Base-by-base conservation (phyloP, 495 filamentous ascomycete species). In the Geoglossum glabrum region DNA sequence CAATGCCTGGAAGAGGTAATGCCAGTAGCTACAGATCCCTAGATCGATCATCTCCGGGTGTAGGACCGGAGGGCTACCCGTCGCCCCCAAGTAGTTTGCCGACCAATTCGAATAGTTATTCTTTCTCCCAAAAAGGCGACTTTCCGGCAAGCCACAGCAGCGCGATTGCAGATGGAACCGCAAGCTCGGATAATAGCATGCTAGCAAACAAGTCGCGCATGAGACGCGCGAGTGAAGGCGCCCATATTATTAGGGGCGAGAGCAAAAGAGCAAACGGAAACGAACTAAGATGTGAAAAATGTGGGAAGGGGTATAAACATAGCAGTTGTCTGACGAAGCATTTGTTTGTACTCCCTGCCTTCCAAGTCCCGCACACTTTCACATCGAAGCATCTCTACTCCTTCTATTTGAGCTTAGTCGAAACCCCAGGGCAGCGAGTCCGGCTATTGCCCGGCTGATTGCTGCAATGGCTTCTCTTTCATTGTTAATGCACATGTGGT, bases 241-340 rank as follows among this genome's bases (percentile, higher is more conserved):
- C 86, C 62, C 80, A 82, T 60, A 73, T 87, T 62, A 75, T 74
- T 63, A 92, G 88, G 71, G 75, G 72, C 60, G 86, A 87, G 61
- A 80, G 79, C 64, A 88, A 83, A 69, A 84, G 81, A 69, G 73
- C 73, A 69, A 84, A 74, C 66, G 78, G 81, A 64, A 79, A 81
- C 63, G 90, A 96, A 68, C 78, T 98, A 66, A 85, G 86, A 72
- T 98, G 92, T 74, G 90, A 96, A 67, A 92, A 86, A 72, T 98
- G 92, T 77, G 92, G 92, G 71, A 98, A 98, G 78, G 89, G 87
- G 73, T 98, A 98, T 82, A 98, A 98, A 83, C 92, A 98, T 80
- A 90, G 90, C 82, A 97, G 93, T 77, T 98, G 92, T 83, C 82
- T 98, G 76, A 92, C 87, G 70, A 98, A 98, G 81, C 92, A 98